Percentiles rank a stretch among this genome's conserved stretches.
Evolutionary conservation across 352 stramenopile genomes (phyloP).

Genomic region (Phytopythium ostracodes): DNA sequence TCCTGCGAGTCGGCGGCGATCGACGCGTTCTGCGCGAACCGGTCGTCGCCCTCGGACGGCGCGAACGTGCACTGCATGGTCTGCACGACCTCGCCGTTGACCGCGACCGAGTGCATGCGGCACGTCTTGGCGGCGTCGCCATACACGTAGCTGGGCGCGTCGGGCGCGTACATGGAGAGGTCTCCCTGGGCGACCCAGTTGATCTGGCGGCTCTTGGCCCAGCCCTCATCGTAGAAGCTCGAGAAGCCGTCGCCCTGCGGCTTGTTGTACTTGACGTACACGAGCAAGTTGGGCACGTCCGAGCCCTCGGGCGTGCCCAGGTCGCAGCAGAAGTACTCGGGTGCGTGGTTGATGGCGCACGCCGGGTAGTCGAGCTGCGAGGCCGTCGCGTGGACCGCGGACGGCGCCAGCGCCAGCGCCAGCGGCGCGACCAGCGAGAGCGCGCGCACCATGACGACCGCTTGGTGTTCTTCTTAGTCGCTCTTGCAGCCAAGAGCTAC

Average conservation of each 20-base stretch:
- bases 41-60: slow-evolving; percentile 19
- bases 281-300: slow-evolving; percentile 23
- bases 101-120: slow-evolving; percentile 31
- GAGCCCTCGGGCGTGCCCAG: slow-evolving; percentile 26
- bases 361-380: slow-evolving; percentile 53
- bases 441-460: slow-evolving; percentile 1
- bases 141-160: slow-evolving; percentile 57
- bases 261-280: slow-evolving; percentile 65
- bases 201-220: slow-evolving; percentile 56
- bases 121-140: slow-evolving; percentile 40
- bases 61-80: slow-evolving; percentile 46
- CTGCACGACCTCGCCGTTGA: slow-evolving; percentile 21
- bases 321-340: slow-evolving; percentile 58
- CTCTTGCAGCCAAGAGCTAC: neutral
- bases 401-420: slow-evolving; percentile 15
- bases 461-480: slow-evolving; percentile 5
- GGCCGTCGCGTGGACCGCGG: slow-evolving; percentile 30
- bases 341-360: slow-evolving; percentile 54
- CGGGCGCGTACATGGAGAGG: slow-evolving; percentile 55
- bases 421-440: slow-evolving; percentile 8
- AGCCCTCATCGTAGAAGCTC: slow-evolving; percentile 64
- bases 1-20: slow-evolving; percentile 45
- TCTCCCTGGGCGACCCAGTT: slow-evolving; percentile 46
- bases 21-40: slow-evolving; percentile 50
- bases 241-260: slow-evolving; percentile 36